Conservation (phyloP, 805 yeast genomes). For the Scheffersomyces coipomensis region DNA sequence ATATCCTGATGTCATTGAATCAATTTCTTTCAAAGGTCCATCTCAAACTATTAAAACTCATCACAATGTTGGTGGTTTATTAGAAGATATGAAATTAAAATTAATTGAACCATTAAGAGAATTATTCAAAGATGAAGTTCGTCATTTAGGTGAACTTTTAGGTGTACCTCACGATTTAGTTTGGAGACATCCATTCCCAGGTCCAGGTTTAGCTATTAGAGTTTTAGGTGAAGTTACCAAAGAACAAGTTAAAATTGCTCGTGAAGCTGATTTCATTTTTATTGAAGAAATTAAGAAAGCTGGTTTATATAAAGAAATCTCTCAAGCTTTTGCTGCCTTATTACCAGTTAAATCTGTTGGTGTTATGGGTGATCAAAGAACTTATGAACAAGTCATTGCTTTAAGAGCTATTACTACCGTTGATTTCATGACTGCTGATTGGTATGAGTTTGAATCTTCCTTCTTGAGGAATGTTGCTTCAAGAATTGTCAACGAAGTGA, state of each 20-base stretch:
- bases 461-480: conserved; percentile 92
- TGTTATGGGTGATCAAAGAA: conserved; percentile 99
- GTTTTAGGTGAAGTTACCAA: conserved; percentile 95
- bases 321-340: conserved; percentile 97
- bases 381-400: conserved; percentile 98
- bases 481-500: conserved; percentile 97
- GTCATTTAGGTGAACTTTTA: conserved; percentile 89
- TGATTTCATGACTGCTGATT: conserved; percentile 99
- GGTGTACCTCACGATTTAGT: conserved; percentile 96
- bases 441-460: conserved; percentile 90
- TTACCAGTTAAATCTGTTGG: conserved; percentile 98
- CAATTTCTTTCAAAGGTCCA: conserved; percentile 98
- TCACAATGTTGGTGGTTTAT: conserved; percentile 97
- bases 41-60: conserved; percentile 99
- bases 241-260: conserved; percentile 91
- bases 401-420: conserved; percentile 96
- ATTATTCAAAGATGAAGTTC: conserved; percentile 97
- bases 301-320: conserved; percentile 87
- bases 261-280: conserved; percentile 95
- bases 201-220: conserved; percentile 99
- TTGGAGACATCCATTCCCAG: conserved; percentile 99
- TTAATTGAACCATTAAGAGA: conserved; percentile 98
- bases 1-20: conserved; percentile 98
- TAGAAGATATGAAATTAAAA: conserved; percentile 97
- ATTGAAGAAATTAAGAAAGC: conserved; percentile 94